phyloP scores from a whole-genome alignment of 768 basidiomycete genomes.

The Lactifluus echinatus region DNA sequence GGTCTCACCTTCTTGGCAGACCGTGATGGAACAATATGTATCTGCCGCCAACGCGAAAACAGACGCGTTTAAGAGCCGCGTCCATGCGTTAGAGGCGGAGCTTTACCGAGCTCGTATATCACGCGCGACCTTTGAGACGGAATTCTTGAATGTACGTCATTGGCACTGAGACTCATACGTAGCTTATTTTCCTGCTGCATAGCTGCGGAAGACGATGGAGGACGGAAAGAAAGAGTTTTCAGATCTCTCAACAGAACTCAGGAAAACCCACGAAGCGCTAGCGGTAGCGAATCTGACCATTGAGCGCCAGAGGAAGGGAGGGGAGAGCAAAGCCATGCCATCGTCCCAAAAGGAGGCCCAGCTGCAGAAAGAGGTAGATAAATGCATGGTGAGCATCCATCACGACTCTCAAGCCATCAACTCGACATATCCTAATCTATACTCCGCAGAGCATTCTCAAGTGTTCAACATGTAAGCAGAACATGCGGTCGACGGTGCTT shows the following conservation, averaged over 20 bases:
- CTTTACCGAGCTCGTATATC: conserved; percentile 4
- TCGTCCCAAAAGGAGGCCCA: conserved; percentile 29
- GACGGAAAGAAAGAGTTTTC: neutral
- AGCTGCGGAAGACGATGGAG: conserved; percentile 3
- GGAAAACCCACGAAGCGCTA: neutral
- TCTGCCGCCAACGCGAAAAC: neutral
- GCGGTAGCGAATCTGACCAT: conserved; percentile 1
- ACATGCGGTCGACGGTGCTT: conserved; percentile 71
- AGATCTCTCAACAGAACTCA: neutral
- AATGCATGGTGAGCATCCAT: conserved; percentile 45
- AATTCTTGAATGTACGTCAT: conserved; percentile 4
- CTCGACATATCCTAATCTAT: neutral
- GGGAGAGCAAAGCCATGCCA: conserved; percentile 26
- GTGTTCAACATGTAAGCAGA: conserved; percentile 79
- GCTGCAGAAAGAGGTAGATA: conserved; percentile 42
- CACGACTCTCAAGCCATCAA: neutral
- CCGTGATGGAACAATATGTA: conserved; percentile 14
- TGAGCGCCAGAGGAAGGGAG: conserved; percentile 37
- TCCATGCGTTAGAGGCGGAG: neutral
- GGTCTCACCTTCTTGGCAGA: conserved; percentile 1
- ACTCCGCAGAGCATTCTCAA: conserved; percentile 61
- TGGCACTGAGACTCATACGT: neutral
- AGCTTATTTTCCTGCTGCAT: neutral
- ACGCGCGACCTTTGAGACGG: neutral
- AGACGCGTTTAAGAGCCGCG: conserved; percentile 1